These are phyloP conservation scores for Eryngium alpinum DNA, from an alignment of 140 eudicot genomes.

Conservation along the genomic window DNA sequence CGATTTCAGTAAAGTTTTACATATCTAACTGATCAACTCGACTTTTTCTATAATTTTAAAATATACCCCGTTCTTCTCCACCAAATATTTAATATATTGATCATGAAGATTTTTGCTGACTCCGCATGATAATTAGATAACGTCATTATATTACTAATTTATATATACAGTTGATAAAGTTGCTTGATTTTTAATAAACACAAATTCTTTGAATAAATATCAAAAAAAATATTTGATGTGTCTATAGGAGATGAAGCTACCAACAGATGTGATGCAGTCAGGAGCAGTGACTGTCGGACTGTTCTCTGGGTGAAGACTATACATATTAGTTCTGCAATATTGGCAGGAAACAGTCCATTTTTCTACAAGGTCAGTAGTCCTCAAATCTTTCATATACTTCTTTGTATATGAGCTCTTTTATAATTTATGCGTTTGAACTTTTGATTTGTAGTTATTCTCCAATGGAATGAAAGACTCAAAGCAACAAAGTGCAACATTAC, in stretches of 20 bases:
- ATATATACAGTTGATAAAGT: not conserved
- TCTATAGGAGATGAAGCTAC: constrained; percentile 35
- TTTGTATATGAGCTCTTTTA: not conserved
- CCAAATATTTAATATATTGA: not conserved
- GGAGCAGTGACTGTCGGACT: constrained; percentile 33
- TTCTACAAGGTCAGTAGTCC: constrained; percentile 52
- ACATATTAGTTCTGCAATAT: constrained; percentile 69
- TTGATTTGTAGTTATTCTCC: constrained; percentile 51
- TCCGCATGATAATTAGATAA: too few relatives aligned
- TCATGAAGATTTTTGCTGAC: too few relatives aligned
- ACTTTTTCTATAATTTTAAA: not conserved
- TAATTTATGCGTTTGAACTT: constrained; percentile 9
- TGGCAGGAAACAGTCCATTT: constrained; percentile 77
- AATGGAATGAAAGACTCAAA: constrained; percentile 55
- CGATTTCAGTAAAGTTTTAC: constrained; percentile 16
- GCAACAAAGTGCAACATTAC: constrained; percentile 45
- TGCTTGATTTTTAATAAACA: not conserved
- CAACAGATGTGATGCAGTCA: constrained; percentile 22
- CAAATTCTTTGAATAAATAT: not conserved
- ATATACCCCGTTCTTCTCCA: not conserved
- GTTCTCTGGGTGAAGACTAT: constrained; percentile 37
- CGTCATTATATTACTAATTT: too few relatives aligned
- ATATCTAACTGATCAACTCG: not conserved
- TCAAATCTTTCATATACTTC: not conserved
- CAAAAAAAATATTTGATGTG: not conserved